Conservation (phyloP, 2,329 filamentous ascomycete genomes). For the Xylariaceae sp. region DNA sequence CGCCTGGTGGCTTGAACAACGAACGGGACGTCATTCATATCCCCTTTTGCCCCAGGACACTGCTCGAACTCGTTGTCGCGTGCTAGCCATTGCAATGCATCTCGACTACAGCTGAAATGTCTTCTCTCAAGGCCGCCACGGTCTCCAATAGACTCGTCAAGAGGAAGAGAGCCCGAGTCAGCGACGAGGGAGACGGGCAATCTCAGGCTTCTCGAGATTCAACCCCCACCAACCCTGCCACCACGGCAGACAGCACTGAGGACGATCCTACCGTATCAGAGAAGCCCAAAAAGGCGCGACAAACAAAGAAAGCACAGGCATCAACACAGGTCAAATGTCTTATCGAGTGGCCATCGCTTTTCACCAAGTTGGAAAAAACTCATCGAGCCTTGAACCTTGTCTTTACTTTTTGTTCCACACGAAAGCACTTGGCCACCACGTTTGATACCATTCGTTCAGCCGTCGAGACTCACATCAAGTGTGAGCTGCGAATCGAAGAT, state of each 20-base stretch:
- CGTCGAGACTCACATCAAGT: constrained; percentile 78
- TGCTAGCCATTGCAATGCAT: constrained; percentile 19
- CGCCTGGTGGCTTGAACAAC: no score
- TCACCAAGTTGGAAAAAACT: constrained; percentile 69
- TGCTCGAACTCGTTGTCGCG: no score
- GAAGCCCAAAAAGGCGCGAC: constrained; percentile 7
- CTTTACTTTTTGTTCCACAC: constrained; percentile 89
- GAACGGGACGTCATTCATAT: no score
- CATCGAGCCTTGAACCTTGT: constrained; percentile 87
- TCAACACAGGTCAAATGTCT: constrained; percentile 29
- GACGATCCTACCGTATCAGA: neutral
- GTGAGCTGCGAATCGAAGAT: constrained; percentile 67
- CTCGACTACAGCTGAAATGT: constrained; percentile 35
- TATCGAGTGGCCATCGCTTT: constrained; percentile 67
- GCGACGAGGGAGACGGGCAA: constrained; percentile 18
- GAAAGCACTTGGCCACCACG: constrained; percentile 88
- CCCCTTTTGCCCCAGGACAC: no score
- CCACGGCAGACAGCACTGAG: constrained; percentile 3
- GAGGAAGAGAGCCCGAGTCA: constrained; percentile 37
- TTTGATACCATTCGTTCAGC: constrained; percentile 82
- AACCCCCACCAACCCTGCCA: neutral
- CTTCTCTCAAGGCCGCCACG: constrained; percentile 44
- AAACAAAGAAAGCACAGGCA: constrained; percentile 18
- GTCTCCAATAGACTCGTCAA: constrained; percentile 38
- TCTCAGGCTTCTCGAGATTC: constrained; percentile 6